These are phyloP conservation scores for Termitomyces sp. DNA, from an alignment of 768 basidiomycete genomes.

Conservation along the genomic window DNA sequence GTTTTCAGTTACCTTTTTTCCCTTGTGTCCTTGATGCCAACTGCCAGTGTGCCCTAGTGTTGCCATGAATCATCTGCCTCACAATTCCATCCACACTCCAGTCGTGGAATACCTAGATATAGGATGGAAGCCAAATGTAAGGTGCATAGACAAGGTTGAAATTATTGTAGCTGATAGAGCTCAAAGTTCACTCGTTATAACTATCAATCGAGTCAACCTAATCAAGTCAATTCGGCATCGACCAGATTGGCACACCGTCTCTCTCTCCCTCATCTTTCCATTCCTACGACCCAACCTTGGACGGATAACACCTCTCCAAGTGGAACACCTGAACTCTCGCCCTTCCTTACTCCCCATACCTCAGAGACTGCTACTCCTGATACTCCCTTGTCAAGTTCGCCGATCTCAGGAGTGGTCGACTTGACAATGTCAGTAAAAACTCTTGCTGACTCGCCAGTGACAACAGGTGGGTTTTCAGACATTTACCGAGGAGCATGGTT, in stretches of 20 bases:
- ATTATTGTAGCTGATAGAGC: neutral
- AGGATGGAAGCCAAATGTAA: neutral
- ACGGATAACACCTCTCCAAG: neutral
- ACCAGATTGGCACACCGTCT: too few relatives aligned
- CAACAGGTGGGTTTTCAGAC: constrained; percentile 42
- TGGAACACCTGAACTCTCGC: neutral
- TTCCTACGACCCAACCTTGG: neutral
- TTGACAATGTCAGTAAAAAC: constrained; percentile 23
- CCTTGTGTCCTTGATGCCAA: too few relatives aligned
- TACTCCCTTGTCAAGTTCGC: constrained; percentile 24
- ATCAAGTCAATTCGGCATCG: too few relatives aligned
- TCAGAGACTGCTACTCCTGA: constrained; percentile 13
- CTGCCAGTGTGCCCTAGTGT: neutral
- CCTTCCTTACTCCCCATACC: neutral
- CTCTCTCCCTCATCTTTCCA: neutral
- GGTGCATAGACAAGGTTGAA: neutral
- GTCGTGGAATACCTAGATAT: neutral
- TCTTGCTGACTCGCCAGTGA: constrained; percentile 26
- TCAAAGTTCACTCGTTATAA: neutral
- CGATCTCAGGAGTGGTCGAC: constrained; percentile 28
- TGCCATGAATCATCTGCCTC: neutral
- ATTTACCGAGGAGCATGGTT: constrained; percentile 39
- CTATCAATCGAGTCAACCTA: constrained; percentile 6
- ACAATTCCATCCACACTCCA: neutral
- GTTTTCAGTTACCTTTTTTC: neutral